phyloP scores from a whole-genome alignment of 169 alveolate species.

The Eimeria sp. region DNA sequence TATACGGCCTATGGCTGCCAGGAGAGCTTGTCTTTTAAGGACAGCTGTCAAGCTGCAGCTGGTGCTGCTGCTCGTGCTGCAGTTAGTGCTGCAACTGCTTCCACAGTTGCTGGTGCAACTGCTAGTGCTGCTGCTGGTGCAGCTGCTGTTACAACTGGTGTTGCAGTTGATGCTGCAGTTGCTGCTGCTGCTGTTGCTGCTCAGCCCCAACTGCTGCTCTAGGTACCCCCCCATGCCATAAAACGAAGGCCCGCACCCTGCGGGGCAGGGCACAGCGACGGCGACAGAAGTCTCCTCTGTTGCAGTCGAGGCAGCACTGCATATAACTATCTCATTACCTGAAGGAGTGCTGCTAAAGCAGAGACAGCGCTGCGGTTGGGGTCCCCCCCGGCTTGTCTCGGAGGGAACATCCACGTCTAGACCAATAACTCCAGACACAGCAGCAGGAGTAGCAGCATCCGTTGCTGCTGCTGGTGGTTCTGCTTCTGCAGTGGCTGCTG shows the following conservation, averaged over 20 bases:
- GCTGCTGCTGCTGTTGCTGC: slow-evolving; percentile 2
- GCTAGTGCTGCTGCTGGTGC: neutral
- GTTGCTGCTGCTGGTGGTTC: neutral
- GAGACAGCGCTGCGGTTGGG: neutral
- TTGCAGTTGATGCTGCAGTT: neutral
- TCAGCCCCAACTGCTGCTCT: neutral
- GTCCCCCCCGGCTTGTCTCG: neutral
- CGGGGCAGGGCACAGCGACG: neutral
- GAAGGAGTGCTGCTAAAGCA: neutral
- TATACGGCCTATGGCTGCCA: slow-evolving; percentile 7
- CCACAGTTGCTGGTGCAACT: neutral
- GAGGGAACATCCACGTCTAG: neutral
- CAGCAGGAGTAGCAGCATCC: neutral
- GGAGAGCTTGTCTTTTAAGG: slow-evolving; percentile 24
- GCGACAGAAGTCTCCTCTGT: neutral
- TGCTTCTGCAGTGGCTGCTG: neutral
- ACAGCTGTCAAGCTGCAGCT: slow-evolving; percentile 36
- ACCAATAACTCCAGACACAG: neutral
- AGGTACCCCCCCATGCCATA: neutral
- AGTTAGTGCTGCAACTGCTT: neutral
- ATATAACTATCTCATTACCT: neutral
- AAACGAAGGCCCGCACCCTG: neutral
- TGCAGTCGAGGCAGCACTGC: slow-evolving; percentile 15
- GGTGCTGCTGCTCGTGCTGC: slow-evolving; percentile 1
- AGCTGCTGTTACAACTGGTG: neutral